A percentile compares a stretch with the other conserved stretches of the same genome.
Conservation (phyloP, 2,329 filamentous ascomycete species). For the Claviceps digitariae region DNA sequence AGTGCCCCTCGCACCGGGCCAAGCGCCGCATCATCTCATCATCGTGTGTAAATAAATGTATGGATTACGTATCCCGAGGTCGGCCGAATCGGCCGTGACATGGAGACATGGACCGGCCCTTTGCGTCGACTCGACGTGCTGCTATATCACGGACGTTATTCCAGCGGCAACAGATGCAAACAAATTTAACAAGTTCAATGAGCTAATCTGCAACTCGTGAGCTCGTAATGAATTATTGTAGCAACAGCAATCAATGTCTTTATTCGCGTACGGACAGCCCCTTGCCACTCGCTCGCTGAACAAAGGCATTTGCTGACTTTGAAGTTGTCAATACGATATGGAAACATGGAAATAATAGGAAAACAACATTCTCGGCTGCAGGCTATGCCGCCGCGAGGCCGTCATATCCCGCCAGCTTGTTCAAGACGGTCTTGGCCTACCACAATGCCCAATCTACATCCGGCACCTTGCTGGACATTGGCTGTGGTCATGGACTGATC, state of each 20-base stretch:
- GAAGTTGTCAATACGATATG: too few relatives aligned
- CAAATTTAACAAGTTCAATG: background rate
- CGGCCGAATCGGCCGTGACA: too few relatives aligned
- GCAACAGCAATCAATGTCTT: conserved; percentile 28
- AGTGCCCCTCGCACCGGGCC: background rate
- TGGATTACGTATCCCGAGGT: too few relatives aligned
- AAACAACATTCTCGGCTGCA: conserved; percentile 40
- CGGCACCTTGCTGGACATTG: conserved; percentile 40
- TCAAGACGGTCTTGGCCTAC: conserved; percentile 38
- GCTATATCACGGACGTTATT: background rate
- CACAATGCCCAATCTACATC: conserved; percentile 25
- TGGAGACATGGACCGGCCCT: too few relatives aligned
- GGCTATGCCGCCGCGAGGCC: conserved; percentile 48
- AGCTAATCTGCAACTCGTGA: background rate
- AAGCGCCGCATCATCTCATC: background rate
- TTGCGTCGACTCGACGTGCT: too few relatives aligned
- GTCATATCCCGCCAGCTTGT: conserved; percentile 41
- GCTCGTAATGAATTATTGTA: background rate
- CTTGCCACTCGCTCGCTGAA: background rate
- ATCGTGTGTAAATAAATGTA: too few relatives aligned
- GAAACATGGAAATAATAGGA: conserved; percentile 23
- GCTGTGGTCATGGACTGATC: conserved; percentile 48
- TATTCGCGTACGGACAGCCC: conserved; percentile 28
- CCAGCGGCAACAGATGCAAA: background rate
- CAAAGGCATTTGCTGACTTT: too few relatives aligned